phyloP scores from a whole-genome alignment of 805 yeast genomes.

The Myxozyma neglecta region DNA sequence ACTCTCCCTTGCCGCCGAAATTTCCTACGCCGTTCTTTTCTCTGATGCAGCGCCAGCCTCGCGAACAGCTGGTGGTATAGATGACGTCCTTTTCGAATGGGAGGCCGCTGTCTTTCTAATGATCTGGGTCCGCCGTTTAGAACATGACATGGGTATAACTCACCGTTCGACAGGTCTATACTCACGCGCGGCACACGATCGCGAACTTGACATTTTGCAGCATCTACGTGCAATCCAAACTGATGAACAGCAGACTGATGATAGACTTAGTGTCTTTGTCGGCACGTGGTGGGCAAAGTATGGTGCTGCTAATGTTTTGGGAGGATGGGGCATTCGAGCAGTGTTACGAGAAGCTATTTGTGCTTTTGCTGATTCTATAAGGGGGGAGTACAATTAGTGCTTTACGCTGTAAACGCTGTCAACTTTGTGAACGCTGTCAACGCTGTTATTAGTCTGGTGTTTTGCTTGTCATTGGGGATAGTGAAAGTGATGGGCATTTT shows the following conservation, averaged over 20 bases:
- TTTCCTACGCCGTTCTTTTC: constrained; percentile 19
- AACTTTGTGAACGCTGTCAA: neutral
- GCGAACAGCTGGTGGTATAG: constrained; percentile 18
- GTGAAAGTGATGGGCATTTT: too few species aligned
- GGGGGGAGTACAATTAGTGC: constrained; percentile 4
- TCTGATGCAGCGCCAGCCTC: neutral
- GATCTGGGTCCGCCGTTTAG: constrained; percentile 24
- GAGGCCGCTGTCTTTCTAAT: constrained; percentile 20
- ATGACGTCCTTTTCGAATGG: constrained; percentile 24
- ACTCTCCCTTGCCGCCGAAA: constrained; percentile 23
- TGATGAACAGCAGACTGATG: constrained; percentile 8
- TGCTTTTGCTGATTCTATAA: constrained; percentile 13
- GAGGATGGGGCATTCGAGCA: constrained; percentile 24
- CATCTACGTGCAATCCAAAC: constrained; percentile 9
- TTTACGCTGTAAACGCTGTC: neutral
- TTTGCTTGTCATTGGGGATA: too few species aligned
- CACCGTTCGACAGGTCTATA: constrained; percentile 8
- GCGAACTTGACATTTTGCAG: constrained; percentile 24
- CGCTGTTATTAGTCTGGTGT: too few species aligned
- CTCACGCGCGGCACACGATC: constrained; percentile 20
- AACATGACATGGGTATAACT: constrained; percentile 21
- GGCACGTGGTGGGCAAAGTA: constrained; percentile 26
- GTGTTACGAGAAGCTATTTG: constrained; percentile 18
- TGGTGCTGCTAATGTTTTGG: constrained; percentile 14
- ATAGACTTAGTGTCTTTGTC: constrained; percentile 16